Percentiles rank a stretch among this genome's conserved stretches.
phyloP scores from a whole-genome alignment of 2,329 filamentous ascomycete species.

The Claviceps lovelessii region DNA sequence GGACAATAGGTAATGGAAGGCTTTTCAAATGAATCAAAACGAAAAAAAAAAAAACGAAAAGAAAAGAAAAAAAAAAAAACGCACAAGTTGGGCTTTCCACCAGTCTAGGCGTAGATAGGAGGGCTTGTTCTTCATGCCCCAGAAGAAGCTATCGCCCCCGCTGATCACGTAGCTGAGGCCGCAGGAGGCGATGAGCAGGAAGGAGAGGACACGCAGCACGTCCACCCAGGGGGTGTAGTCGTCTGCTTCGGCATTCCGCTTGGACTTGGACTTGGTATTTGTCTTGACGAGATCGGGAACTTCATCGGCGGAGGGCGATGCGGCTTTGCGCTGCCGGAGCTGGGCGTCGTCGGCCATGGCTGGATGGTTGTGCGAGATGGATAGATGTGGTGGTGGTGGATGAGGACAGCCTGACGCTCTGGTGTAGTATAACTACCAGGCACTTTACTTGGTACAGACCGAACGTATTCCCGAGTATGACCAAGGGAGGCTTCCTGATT shows the following conservation, averaged over 20 bases:
- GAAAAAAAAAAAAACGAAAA: no score
- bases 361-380: background rate
- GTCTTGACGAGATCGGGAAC: constrained; percentile 11
- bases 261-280: constrained; percentile 7
- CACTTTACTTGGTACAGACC: background rate
- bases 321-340: constrained; percentile 31
- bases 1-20: no score
- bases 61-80: constrained; percentile 11
- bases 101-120: constrained; percentile 44
- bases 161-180: constrained; percentile 66
- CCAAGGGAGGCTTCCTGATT: background rate
- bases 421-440: background rate
- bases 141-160: constrained; percentile 53
- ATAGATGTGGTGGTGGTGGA: background rate
- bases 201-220: constrained; percentile 52
- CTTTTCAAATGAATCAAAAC: no score
- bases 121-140: constrained; percentile 48
- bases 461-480: background rate
- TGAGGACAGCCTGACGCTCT: no score
- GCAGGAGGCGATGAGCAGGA: constrained; percentile 50
- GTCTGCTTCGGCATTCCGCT: constrained; percentile 32
- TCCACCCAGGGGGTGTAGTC: constrained; percentile 49
- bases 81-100: constrained; percentile 48
- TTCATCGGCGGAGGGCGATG: constrained; percentile 9
- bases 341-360: constrained; percentile 25